A percentile compares a stretch with the other conserved stretches of the same genome.
These are phyloP conservation scores for Thermothelomyces thermophilus DNA, from an alignment of 2,329 filamentous ascomycete species.

Conservation along the genomic window DNA sequence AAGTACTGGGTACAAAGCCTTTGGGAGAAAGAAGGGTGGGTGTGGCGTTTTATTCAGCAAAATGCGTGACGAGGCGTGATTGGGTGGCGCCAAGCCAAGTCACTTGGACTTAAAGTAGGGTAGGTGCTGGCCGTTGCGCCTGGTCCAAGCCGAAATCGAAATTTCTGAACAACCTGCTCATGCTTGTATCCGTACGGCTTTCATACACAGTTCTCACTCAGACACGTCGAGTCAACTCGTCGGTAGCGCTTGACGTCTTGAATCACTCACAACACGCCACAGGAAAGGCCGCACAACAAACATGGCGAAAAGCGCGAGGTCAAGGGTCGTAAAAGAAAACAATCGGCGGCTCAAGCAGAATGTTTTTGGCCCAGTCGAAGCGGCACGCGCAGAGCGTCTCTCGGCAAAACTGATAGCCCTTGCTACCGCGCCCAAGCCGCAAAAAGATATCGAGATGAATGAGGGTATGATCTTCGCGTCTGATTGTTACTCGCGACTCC, in stretches of 20 bases:
- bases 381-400: conserved; percentile 72
- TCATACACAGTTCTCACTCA: not conserved
- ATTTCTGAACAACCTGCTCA: conserved; percentile 14
- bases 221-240: not conserved
- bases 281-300: not conserved
- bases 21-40: not conserved
- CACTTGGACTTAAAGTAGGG: not conserved
- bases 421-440: conserved; percentile 70
- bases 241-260: not conserved
- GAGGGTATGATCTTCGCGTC: conserved; percentile 11
- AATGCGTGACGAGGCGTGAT: not conserved
- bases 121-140: not conserved
- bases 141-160: conserved; percentile 8
- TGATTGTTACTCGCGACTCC: too few relatives aligned
- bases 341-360: conserved; percentile 70
- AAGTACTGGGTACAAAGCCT: not conserved
- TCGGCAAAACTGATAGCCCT: conserved; percentile 80
- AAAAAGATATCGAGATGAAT: conserved; percentile 42
- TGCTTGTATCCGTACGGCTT: conserved; percentile 14
- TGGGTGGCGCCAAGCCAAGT: not conserved
- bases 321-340: conserved; percentile 76
- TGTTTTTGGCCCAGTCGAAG: conserved; percentile 78
- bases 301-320: conserved; percentile 85
- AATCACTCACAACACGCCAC: not conserved
- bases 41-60: not conserved